phyloP scores from a whole-genome alignment of 2,329 filamentous ascomycete species.

The Ophiostoma novo-ulmi region DNA sequence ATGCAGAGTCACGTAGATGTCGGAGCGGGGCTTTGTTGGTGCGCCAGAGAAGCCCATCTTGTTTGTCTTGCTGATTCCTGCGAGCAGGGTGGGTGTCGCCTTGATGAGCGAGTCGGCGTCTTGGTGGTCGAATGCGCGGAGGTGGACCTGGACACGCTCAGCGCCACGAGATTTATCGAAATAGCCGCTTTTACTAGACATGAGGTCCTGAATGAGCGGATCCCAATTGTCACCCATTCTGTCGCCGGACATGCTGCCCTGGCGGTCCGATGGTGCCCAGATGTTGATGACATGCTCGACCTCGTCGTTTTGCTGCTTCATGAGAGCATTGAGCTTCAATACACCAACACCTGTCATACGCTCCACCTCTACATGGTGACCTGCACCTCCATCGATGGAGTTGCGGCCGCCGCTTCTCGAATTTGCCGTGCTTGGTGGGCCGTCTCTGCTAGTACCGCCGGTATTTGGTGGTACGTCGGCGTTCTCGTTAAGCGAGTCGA shows the following conservation, averaged over 20 bases:
- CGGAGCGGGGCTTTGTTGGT: conserved; percentile 79
- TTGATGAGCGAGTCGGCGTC: conserved; percentile 79
- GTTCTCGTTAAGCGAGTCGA: conserved; percentile 55
- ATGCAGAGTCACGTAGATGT: conserved; percentile 87
- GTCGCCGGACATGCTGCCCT: conserved; percentile 46
- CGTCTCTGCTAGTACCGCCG: conserved; percentile 43
- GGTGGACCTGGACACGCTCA: conserved; percentile 71
- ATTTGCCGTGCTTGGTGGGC: conserved; percentile 52
- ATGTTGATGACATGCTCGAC: conserved; percentile 70
- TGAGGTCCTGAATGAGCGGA: conserved; percentile 64
- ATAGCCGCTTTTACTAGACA: conserved; percentile 65
- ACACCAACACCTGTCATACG: conserved; percentile 73
- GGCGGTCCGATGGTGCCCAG: conserved; percentile 61
- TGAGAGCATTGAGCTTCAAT: conserved; percentile 67
- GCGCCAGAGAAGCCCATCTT: conserved; percentile 94
- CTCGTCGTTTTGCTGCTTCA: conserved; percentile 66
- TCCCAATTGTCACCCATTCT: conserved; percentile 64
- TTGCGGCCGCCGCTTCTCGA: conserved; percentile 36
- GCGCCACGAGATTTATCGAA: conserved; percentile 69
- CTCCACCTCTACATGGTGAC: conserved; percentile 47
- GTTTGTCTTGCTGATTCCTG: conserved; percentile 71
- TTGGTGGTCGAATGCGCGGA: conserved; percentile 70
- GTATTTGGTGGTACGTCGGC: conserved; percentile 41
- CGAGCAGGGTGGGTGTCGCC: conserved; percentile 79
- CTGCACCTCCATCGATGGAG: conserved; percentile 23